Evolutionary conservation across 176 grass and related monocot species (phyloP), one percentile per base, ranked within the genome.

Genomic region (Lolium multiflorum): DNA sequence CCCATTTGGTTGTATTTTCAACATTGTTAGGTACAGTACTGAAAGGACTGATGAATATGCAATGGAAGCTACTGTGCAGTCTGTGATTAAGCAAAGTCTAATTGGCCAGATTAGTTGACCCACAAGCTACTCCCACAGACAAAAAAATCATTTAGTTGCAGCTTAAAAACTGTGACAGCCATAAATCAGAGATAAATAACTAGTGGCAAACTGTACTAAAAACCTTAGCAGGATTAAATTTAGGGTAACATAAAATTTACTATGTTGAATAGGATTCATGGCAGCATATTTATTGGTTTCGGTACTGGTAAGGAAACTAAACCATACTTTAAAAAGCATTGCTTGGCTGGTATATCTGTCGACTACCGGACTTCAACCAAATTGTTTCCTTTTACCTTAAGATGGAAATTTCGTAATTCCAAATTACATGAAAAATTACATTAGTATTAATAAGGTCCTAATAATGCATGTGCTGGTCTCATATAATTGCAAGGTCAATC

Each of bases 401-500:
- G 41, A 64, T 28, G 78, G 58, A 11, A 28, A 31, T 11, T 64
- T 31, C 58, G 17, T 49, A 62, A 80, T 65, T 65, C 41, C 38
- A 2, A 26, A 1, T 65, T 24, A 7, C 24, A 81, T 15, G 28
- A 11, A 16, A 79, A 22, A 24, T 24, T n/a, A 26, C 24, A 44
- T 70, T 43, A 26, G 4, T 25, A 82, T 82, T 26, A 82, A 54
- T 70, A 82, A 4, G 62, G 37, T 51, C 46, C 24, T 82, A 55
- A 22, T 15, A 39, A 66, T 15, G 15, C 5, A 70, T 16, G 64
- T 38, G 80, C 28, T 63, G 22, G 17, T 68, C 16, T 10, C 10
- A 31, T 68, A 81, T 28, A 81, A 81, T 66, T 82, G 66, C 12
- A 64, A 80, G 60, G 47, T n/a, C 8, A 70, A 82, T 82, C 63